phyloP scores from a whole-genome alignment of 805 yeast genomes.

The Saturnispora saitoi region DNA sequence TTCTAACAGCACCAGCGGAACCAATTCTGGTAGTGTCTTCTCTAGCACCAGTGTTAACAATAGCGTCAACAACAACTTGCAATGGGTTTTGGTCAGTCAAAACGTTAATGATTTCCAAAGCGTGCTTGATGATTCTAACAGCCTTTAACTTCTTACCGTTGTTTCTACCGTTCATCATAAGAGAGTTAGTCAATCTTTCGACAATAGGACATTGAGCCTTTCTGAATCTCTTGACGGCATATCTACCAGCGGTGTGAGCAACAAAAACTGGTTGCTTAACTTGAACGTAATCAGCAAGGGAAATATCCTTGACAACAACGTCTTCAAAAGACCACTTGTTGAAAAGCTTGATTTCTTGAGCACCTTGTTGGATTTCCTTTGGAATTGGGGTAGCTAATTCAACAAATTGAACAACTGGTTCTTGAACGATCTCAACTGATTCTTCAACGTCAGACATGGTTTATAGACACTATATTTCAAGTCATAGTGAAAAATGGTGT shows the following conservation, averaged over 20 bases:
- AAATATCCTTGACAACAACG: slow-evolving; percentile 94
- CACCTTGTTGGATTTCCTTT: slow-evolving; percentile 92
- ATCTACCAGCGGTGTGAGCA: slow-evolving; percentile 99
- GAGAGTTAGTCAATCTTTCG: slow-evolving; percentile 98
- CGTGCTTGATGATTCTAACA: slow-evolving; percentile 98
- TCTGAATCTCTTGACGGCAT: slow-evolving; percentile 99
- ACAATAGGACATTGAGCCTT: slow-evolving; percentile 99
- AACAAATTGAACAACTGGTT: slow-evolving; percentile 69
- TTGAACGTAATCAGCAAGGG: slow-evolving; percentile 97
- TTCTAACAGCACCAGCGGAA: slow-evolving; percentile 99
- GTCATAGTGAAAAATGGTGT: not conserved
- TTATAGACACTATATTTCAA: slow-evolving; percentile 8
- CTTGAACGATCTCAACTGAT: slow-evolving; percentile 66
- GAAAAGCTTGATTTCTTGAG: slow-evolving; percentile 93
- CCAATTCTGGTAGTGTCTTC: slow-evolving; percentile 99
- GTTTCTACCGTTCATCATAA: slow-evolving; percentile 99
- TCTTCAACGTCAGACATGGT: slow-evolving; percentile 75
- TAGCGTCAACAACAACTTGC: slow-evolving; percentile 98
- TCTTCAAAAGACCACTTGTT: slow-evolving; percentile 99
- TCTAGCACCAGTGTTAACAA: slow-evolving; percentile 99
- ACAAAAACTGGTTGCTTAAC: slow-evolving; percentile 95
- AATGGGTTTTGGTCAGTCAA: slow-evolving; percentile 99
- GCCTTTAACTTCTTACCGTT: slow-evolving; percentile 99
- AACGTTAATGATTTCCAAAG: slow-evolving; percentile 94
- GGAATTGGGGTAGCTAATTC: slow-evolving; percentile 95